Conservation (phyloP, 306 rosid genomes). For the Lotus japonicus region DNA sequence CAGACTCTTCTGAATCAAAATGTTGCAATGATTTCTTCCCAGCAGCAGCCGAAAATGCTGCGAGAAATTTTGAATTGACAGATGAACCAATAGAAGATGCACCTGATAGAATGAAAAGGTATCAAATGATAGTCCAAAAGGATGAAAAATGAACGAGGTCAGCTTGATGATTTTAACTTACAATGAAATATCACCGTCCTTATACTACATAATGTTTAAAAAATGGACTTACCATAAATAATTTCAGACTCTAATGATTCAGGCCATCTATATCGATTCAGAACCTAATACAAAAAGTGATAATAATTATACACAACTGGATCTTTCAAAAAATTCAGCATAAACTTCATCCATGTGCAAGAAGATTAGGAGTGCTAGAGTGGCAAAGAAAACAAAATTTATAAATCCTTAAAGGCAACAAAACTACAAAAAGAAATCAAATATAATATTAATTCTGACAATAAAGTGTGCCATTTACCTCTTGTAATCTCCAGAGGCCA, state of each 20-base stretch:
- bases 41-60: conserved; percentile 73
- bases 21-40: conserved; percentile 59
- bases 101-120: conserved; percentile 36
- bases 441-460: conserved; percentile 8
- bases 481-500: conserved; percentile 68
- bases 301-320: not conserved
- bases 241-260: conserved; percentile 67
- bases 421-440: conserved; percentile 8
- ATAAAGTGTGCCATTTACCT: conserved; percentile 41
- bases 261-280: conserved; percentile 71
- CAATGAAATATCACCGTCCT: not conserved
- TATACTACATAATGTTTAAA: not conserved
- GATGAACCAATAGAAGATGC: conserved; percentile 76
- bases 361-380: not conserved
- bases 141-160: not conserved
- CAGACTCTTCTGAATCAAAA: conserved; percentile 80
- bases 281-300: conserved; percentile 38
- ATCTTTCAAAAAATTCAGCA: conserved; percentile 12
- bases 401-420: not conserved
- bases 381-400: not conserved
- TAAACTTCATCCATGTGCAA: not conserved
- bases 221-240: conserved; percentile 47
- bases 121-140: conserved; percentile 10
- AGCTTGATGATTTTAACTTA: not conserved
- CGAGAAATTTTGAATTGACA: conserved; percentile 53